These are phyloP conservation scores for Xylaria sp. DNA, from an alignment of 2,329 filamentous ascomycete species.

Conservation along the genomic window DNA sequence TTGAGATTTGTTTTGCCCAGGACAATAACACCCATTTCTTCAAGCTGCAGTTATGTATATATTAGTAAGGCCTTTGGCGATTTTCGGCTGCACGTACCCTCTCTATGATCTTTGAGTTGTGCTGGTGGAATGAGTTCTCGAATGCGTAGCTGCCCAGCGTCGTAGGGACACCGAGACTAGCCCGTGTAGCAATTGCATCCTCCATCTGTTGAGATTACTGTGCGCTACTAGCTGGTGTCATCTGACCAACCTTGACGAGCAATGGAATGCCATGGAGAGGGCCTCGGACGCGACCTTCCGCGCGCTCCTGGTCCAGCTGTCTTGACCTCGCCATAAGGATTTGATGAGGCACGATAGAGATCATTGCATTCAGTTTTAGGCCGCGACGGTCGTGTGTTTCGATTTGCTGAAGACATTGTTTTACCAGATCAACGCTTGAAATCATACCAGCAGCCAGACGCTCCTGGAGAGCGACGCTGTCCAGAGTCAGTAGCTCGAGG, in stretches of 20 bases:
- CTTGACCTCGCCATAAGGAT: not conserved
- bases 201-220: not conserved
- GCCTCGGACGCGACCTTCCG: not conserved
- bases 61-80: no score
- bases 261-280: not conserved
- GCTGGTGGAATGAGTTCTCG: no score
- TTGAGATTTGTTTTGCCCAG: no score
- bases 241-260: not conserved
- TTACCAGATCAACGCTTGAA: not conserved
- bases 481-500: no score
- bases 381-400: not conserved
- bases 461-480: no score
- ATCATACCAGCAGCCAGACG: no score
- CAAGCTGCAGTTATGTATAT: no score
- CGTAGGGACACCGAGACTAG: not conserved
- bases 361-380: conserved; percentile 8
- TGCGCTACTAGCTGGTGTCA: not conserved
- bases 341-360: not conserved
- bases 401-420: not conserved
- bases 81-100: no score
- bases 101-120: no score
- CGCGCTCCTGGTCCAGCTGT: not conserved
- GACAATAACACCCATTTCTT: no score
- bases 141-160: no score
- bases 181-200: conserved; percentile 1